Base-by-base conservation (phyloP, 148 eudicot genomes). In the Polygonum maritimum region DNA sequence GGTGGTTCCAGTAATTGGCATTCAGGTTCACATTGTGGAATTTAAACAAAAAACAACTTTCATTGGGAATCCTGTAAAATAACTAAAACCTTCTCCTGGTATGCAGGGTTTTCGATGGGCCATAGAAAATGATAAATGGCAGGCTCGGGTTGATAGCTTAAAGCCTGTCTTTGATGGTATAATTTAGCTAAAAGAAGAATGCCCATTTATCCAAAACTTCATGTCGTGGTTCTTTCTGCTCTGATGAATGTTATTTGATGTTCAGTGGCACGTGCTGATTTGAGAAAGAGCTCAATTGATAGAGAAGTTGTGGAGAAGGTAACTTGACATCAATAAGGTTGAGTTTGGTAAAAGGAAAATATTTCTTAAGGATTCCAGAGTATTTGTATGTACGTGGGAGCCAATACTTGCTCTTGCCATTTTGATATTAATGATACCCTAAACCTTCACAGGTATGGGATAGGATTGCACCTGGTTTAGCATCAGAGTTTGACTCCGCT, bases 51-150 rank as follows among this genome's bases (percentile, higher is more conserved):
- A 22, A 4, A 52, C 7, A 48, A 60, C 63, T 10, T 38, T 48
- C 33, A 0, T 22, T 36, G 71, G 75, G 36, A 72, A 21, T 44
- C 51, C 0, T 72, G 18, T 48, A 3, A 36, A 48, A 21, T 72
- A 44, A 19, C 54, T n/a, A 67, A 13, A 67, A 38, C 7, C 35
- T 44, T 48, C 16, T 72, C 8, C 40, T 35, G 78, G 13, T 71
- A 75, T 77, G 73, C 70, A 95, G 99, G 98, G 99, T 39, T 95
- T 95, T 81, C 87, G 91, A 44, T 95, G 99, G 99, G 99, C 99
- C 39, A 81, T 91, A 83, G 97, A 95, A 74, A 84, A 91, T 78
- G 91, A 90, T 77, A 80, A 78, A 83, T 95, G 99, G 99, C 97
- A 91, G 75, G 92, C 76, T 76, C 88, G 99, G 58, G 99, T 92